phyloP scores from a whole-genome alignment of 192 early-diverging fungal genomes.

The Coemansia sp. region DNA sequence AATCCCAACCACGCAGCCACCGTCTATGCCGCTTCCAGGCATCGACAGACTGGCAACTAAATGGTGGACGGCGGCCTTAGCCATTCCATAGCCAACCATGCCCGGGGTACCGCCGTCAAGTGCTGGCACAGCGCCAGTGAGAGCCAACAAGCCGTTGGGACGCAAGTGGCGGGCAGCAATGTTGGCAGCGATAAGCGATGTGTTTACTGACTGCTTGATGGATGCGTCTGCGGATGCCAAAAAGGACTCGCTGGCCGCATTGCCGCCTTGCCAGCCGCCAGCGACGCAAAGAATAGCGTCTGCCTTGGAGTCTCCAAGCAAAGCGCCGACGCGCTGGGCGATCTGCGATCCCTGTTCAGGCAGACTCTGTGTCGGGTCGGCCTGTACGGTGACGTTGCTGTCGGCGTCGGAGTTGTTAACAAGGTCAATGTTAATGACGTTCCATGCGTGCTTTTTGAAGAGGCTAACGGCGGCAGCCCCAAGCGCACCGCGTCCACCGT shows the following conservation, averaged over 20 bases:
- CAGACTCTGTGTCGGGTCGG: conserved; percentile 45
- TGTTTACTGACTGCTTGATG: conserved; percentile 79
- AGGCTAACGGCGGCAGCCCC: conserved; percentile 72
- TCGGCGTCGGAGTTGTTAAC: conserved; percentile 71
- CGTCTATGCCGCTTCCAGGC: conserved; percentile 72
- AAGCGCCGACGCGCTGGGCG: conserved; percentile 30
- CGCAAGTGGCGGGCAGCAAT: conserved; percentile 75
- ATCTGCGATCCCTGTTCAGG: conserved; percentile 66
- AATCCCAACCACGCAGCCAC: conserved; percentile 70
- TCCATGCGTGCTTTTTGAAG: conserved; percentile 76
- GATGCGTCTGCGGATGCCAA: conserved; percentile 76
- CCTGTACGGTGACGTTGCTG: conserved; percentile 65
- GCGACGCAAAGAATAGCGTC: conserved; percentile 91
- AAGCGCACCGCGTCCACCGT: conserved; percentile 90
- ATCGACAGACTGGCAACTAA: conserved; percentile 74
- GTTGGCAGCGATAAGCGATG: conserved; percentile 81
- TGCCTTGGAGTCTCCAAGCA: conserved; percentile 57
- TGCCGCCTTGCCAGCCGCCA: conserved; percentile 95
- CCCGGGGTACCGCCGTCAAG: conserved; percentile 72
- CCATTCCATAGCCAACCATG: conserved; percentile 90
- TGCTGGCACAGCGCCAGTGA: conserved; percentile 80
- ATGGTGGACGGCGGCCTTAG: conserved; percentile 94
- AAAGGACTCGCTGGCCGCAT: conserved; percentile 67
- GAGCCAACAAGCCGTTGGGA: conserved; percentile 68
- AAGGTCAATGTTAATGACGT: conserved; percentile 80